Conservation (phyloP, 805 yeast species). For the Teunomyces barrocoloradensis region DNA sequence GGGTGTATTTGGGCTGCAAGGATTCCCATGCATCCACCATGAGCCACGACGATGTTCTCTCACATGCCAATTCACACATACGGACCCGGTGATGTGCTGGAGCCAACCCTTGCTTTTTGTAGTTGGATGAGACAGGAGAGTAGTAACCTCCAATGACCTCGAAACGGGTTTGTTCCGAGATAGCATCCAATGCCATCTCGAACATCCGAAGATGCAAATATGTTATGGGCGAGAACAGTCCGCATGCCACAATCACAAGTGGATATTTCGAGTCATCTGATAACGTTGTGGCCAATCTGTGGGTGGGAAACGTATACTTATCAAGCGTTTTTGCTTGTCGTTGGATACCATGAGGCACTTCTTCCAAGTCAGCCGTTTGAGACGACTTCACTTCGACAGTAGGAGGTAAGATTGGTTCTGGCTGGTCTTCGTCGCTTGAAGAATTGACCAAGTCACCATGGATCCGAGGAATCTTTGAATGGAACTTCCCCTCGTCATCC, state of each 20-base stretch:
- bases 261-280: slow-evolving; percentile 80
- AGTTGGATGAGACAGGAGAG: slow-evolving; percentile 91
- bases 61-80: slow-evolving; percentile 98
- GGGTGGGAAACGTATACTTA: slow-evolving; percentile 81
- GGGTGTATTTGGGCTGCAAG: slow-evolving; percentile 81
- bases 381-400: slow-evolving; percentile 46
- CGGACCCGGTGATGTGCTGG: slow-evolving; percentile 86
- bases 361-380: slow-evolving; percentile 92
- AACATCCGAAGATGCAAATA: slow-evolving; percentile 95
- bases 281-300: slow-evolving; percentile 69
- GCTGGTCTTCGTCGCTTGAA: slow-evolving; percentile 36
- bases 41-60: slow-evolving; percentile 92
- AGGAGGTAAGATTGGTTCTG: slow-evolving; percentile 31
- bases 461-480: slow-evolving; percentile 49
- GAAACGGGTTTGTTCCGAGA: slow-evolving; percentile 85
- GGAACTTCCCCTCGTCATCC: slow-evolving; percentile 17
- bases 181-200: slow-evolving; percentile 96
- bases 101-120: slow-evolving; percentile 90
- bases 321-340: slow-evolving; percentile 76
- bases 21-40: slow-evolving; percentile 99
- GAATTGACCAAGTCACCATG: slow-evolving; percentile 52
- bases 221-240: slow-evolving; percentile 94
- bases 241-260: slow-evolving; percentile 93
- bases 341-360: slow-evolving; percentile 90
- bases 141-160: slow-evolving; percentile 97